Evolutionary conservation across 192 early-diverging fungal genomes (phyloP).

Genomic region (Backusella morwellensis): DNA sequence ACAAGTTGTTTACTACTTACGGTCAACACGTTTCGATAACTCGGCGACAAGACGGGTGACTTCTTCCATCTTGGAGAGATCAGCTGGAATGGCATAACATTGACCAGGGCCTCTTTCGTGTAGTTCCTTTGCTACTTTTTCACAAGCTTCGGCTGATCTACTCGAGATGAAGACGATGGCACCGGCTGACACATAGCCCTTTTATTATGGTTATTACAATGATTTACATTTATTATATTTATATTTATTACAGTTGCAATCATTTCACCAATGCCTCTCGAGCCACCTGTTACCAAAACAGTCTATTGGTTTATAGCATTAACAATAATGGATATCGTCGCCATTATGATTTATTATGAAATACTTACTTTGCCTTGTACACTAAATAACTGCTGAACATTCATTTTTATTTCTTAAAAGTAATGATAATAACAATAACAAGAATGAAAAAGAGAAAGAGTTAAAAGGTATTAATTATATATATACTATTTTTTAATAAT

Average conservation of each 20-base stretch:
- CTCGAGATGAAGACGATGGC: constrained; percentile 91
- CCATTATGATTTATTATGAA: neutral
- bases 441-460: neutral
- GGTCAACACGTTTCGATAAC: constrained; percentile 56
- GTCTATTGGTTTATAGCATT: constrained; percentile 48
- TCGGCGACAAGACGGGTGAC: constrained; percentile 52
- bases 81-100: constrained; percentile 71
- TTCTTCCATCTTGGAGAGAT: constrained; percentile 62
- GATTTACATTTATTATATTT: neutral
- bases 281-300: constrained; percentile 79
- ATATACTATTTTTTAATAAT: neutral
- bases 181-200: constrained; percentile 81
- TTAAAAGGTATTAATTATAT: neutral
- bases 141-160: constrained; percentile 62
- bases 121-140: constrained; percentile 63
- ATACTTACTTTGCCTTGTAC: constrained; percentile 67
- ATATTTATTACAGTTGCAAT: constrained; percentile 44
- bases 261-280: constrained; percentile 56
- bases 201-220: neutral
- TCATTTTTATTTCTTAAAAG: constrained; percentile 6
- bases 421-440: too few species aligned
- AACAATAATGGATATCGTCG: too few species aligned
- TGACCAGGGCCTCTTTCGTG: constrained; percentile 64
- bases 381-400: constrained; percentile 44
- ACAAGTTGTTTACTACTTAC: constrained; percentile 24